Base-by-base conservation (phyloP, 306 rosid species). In the Sicyos baderoa region DNA sequence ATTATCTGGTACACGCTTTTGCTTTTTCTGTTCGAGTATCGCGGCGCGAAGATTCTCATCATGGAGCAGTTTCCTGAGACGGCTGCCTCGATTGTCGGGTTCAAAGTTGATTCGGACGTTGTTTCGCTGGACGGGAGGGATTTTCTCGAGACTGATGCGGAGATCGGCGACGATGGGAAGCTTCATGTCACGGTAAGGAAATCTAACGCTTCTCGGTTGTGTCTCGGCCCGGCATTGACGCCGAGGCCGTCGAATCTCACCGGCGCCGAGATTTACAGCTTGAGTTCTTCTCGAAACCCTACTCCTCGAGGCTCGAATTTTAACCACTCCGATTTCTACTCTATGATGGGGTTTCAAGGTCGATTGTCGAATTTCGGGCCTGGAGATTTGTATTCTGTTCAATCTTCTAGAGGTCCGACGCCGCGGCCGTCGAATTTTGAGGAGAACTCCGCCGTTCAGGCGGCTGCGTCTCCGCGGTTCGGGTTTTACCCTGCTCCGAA, bases 51-150 rank as follows among this genome's bases (percentile, higher is more conserved):
- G 84, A 74, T 94, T n/a, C 75, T 94, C 0, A 94, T 94, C 70
- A 90, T 90, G 97, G 96, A 94, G 62, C 99, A 94, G 88, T 94
- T 94, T 21, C 99, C 99, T 0, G 97, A 94, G 66, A 94, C 99
- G 7, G 99, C 97, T 0, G 97, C 97, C 4, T 94, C 99, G 5
- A 94, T 94, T 8, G 96, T 94, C 5, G 90, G 96, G 3, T 90
- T 94, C 42, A 94, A 94, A 54, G 92, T 94, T 48, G 99, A 94
- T 72, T 94, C 99, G 32, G 99, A 94, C 66, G 97, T 94, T 18
- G 87, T 94, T 17, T 94, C 99, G 0, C 88, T 94, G 0, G 99
- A 94, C 74, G 99, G 97, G 0, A 68, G 96, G 0, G 99, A 88
- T 47, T 94, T 94, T 21, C 81, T 94, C 0, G 99, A 94, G 35